Conservation (phyloP, 2,329 filamentous ascomycete genomes). For the Xylaria sp. region DNA sequence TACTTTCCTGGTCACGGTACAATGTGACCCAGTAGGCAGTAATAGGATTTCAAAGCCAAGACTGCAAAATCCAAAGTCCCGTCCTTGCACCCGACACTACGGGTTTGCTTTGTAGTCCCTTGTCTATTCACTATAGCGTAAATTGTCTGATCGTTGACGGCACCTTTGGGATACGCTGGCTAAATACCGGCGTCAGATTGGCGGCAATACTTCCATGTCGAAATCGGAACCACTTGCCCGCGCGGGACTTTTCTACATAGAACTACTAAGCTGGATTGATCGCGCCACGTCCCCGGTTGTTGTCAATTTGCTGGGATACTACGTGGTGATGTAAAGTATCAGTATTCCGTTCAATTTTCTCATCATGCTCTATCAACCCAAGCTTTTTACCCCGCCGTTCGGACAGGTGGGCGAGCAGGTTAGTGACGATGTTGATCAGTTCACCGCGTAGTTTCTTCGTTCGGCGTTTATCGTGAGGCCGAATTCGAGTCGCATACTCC, state of each 20-base stretch:
- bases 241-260: constrained; percentile 28
- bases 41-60: constrained; percentile 9
- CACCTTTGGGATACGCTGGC: constrained; percentile 42
- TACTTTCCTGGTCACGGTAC: neutral
- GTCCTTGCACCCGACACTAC: constrained; percentile 28
- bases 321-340: constrained; percentile 20
- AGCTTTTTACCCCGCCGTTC: constrained; percentile 22
- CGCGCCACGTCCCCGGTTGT: constrained; percentile 28
- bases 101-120: constrained; percentile 16
- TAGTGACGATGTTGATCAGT: constrained; percentile 16
- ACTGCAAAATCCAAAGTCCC: constrained; percentile 1
- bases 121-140: constrained; percentile 19
- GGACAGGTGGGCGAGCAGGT: neutral
- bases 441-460: neutral
- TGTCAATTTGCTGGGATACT: constrained; percentile 28
- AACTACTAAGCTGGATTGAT: constrained; percentile 26
- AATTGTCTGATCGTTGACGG: constrained; percentile 28
- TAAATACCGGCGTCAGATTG: constrained; percentile 46
- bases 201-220: constrained; percentile 29
- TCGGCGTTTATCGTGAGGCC: constrained; percentile 26
- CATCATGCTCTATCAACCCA: neutral
- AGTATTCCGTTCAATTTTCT: neutral
- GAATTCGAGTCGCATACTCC: constrained; percentile 1
- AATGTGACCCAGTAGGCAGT: neutral
- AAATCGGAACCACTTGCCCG: constrained; percentile 44